These are phyloP conservation scores for Arabis hirsuta DNA, from an alignment of 345 rosid genomes.

Conservation along the genomic window DNA sequence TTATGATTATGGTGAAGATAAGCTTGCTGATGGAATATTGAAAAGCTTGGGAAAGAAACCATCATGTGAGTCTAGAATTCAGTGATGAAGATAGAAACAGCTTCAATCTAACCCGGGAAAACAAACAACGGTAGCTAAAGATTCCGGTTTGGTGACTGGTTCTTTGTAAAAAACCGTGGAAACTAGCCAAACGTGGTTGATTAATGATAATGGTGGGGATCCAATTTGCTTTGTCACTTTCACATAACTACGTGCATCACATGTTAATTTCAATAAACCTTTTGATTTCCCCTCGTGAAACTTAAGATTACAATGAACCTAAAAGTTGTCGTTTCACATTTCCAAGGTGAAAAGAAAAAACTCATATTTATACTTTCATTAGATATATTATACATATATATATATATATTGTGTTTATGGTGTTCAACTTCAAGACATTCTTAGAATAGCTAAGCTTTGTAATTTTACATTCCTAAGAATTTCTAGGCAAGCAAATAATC, in stretches of 20 bases:
- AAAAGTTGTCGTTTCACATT: too few relatives aligned
- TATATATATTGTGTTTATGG: too few relatives aligned
- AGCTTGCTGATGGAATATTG: constrained; percentile 60
- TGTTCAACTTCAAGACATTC: too few relatives aligned
- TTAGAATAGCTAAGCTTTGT: too few relatives aligned
- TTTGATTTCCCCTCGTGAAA: not conserved
- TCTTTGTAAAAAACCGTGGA: not conserved
- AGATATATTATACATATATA: too few relatives aligned
- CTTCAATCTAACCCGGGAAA: not conserved
- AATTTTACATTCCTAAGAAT: too few relatives aligned
- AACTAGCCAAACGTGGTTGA: constrained; percentile 1
- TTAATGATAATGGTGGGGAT: not conserved
- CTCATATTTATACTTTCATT: too few relatives aligned
- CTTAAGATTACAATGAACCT: too few relatives aligned
- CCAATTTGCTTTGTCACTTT: not conserved
- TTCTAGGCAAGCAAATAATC: too few relatives aligned
- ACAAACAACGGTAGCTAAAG: not conserved
- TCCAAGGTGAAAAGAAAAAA: too few relatives aligned
- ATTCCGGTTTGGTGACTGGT: constrained; percentile 13
- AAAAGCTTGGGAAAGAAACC: constrained; percentile 52
- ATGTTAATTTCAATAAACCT: not conserved
- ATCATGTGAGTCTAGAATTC: constrained; percentile 42
- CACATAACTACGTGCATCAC: not conserved
- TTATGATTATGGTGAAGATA: constrained; percentile 54
- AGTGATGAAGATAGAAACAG: too few relatives aligned